A percentile compares a stretch with the other conserved stretches of the same genome.
These are phyloP conservation scores for Chaetomium fimeti DNA, from an alignment of 495 filamentous ascomycete genomes.

Conservation along the genomic window DNA sequence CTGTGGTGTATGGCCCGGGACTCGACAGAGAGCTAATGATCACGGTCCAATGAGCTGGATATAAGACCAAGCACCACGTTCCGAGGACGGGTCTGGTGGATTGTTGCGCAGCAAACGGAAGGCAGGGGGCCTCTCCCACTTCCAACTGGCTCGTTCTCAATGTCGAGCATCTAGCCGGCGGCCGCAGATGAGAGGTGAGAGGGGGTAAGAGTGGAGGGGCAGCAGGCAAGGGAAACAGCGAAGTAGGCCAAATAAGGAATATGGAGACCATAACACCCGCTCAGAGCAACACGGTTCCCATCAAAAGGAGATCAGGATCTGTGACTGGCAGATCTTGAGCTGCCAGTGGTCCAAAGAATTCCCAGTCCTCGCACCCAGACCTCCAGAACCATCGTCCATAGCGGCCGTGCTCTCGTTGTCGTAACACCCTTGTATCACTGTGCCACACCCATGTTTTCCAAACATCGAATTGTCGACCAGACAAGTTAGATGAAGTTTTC, in stretches of 20 bases:
- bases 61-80: constrained; percentile 3
- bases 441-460: neutral
- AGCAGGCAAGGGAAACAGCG: neutral
- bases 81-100: neutral
- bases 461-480: neutral
- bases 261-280: neutral
- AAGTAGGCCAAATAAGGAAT: constrained; percentile 1
- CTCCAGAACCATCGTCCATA: neutral
- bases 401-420: neutral
- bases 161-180: neutral
- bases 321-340: constrained; percentile 10
- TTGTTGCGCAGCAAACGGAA: neutral
- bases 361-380: neutral
- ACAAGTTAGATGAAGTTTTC: neutral
- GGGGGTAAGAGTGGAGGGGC: neutral
- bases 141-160: neutral
- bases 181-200: constrained; percentile 1
- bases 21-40: neutral
- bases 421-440: constrained; percentile 8
- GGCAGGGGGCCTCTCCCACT: neutral
- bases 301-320: neutral
- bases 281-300: neutral
- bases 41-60: constrained; percentile 10
- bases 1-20: neutral
- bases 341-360: constrained; percentile 12